Percentiles rank a stretch among this genome's conserved stretches.
These are phyloP conservation scores for Microdochium paspali DNA, from an alignment of 2,329 filamentous ascomycete species.

Conservation along the genomic window DNA sequence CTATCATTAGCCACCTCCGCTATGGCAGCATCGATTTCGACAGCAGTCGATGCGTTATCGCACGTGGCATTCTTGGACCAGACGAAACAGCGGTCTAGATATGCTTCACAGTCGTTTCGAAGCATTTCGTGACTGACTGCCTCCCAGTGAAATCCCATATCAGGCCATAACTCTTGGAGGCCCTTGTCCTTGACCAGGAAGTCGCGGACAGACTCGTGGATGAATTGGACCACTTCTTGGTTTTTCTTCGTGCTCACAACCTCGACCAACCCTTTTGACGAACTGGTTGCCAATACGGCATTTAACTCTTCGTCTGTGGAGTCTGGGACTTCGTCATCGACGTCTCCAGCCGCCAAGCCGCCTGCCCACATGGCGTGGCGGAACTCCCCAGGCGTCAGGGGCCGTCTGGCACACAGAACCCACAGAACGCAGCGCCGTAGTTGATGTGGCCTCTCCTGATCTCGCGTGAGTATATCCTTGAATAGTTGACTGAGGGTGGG, in stretches of 20 bases:
- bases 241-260: slow-evolving; percentile 17
- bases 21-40: no score
- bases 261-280: slow-evolving; percentile 42
- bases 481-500: slow-evolving; percentile 27
- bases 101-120: neutral
- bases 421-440: slow-evolving; percentile 21
- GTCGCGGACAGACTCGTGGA: slow-evolving; percentile 41
- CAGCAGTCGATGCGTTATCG: neutral
- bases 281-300: slow-evolving; percentile 22
- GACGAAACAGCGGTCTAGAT: neutral
- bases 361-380: slow-evolving; percentile 21
- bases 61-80: neutral
- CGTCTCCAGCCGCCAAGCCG: slow-evolving; percentile 9
- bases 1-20: neutral
- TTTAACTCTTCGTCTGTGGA: slow-evolving; percentile 4
- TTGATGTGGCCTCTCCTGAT: slow-evolving; percentile 13
- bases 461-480: slow-evolving; percentile 6
- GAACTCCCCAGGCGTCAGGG: slow-evolving; percentile 22
- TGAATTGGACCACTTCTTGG: slow-evolving; percentile 37
- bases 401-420: slow-evolving; percentile 25
- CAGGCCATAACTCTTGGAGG: slow-evolving; percentile 16
- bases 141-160: slow-evolving; percentile 9
- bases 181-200: slow-evolving; percentile 30
- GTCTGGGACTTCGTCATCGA: slow-evolving; percentile 9
- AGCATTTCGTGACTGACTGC: neutral